A percentile compares a stretch with the other conserved stretches of the same genome.
Evolutionary conservation across 2,329 filamentous ascomycete genomes (phyloP).

Genomic region (Penicillium sp.): DNA sequence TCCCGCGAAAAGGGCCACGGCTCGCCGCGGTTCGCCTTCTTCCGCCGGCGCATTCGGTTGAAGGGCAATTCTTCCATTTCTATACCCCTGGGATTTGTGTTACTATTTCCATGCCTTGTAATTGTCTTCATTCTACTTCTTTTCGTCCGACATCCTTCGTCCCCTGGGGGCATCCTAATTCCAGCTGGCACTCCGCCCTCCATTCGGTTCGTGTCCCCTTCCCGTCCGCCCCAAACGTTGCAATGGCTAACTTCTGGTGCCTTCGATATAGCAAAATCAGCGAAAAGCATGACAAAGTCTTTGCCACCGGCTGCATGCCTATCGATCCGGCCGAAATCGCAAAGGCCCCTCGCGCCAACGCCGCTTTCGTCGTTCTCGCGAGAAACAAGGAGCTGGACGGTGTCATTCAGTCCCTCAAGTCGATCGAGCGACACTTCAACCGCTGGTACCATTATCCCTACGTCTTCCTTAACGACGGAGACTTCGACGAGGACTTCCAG

Average conservation of each 20-base stretch:
- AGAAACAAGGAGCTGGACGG: constrained; percentile 95
- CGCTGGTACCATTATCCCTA: constrained; percentile 98
- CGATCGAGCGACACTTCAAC: constrained; percentile 98
- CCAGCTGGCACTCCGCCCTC: constrained; percentile 83
- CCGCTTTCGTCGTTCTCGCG: constrained; percentile 91
- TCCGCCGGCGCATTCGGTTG: constrained; percentile 80
- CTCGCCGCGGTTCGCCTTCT: constrained; percentile 67
- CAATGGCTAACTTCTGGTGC: constrained; percentile 15
- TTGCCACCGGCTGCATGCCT: constrained; percentile 78
- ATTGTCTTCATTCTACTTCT: constrained; percentile 87
- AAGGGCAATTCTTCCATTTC: constrained; percentile 90
- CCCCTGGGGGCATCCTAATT: constrained; percentile 77
- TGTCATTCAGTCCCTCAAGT: constrained; percentile 94
- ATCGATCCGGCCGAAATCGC: constrained; percentile 65
- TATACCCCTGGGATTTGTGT: constrained; percentile 85
- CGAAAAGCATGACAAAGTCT: constrained; percentile 96
- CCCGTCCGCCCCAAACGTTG: neutral
- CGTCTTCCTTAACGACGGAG: constrained; percentile 95
- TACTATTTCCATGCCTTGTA: constrained; percentile 89
- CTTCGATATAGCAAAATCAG: constrained; percentile 73
- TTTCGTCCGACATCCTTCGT: constrained; percentile 83
- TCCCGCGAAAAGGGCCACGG: constrained; percentile 44
- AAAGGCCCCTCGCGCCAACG: constrained; percentile 72
- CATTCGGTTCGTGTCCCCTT: constrained; percentile 67
- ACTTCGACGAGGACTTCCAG: constrained; percentile 94